Percentiles rank a stretch among this genome's conserved stretches.
These are phyloP conservation scores for Acer campestre DNA, from an alignment of 345 rosid genomes.

Conservation along the genomic window DNA sequence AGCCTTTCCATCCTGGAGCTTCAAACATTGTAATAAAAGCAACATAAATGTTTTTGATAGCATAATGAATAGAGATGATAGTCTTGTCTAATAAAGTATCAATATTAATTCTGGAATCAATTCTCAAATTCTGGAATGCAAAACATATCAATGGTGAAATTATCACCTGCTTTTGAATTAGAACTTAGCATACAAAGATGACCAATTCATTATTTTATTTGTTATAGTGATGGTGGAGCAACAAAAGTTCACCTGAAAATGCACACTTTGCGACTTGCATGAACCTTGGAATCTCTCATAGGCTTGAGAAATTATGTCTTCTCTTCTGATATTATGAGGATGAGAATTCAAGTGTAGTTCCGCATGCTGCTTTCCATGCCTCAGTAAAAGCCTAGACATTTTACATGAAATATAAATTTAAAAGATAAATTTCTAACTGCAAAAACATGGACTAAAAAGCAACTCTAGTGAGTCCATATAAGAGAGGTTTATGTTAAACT, in stretches of 20 bases:
- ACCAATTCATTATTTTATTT: background rate
- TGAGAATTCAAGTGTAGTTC: background rate
- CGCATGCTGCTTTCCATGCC: constrained; percentile 4
- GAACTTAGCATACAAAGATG: background rate
- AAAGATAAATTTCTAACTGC: background rate
- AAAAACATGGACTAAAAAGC: background rate
- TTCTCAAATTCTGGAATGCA: background rate
- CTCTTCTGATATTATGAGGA: background rate
- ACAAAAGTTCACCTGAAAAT: constrained; percentile 13
- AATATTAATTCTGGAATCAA: background rate
- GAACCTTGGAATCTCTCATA: background rate
- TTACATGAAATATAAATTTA: background rate
- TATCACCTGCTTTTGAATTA: background rate
- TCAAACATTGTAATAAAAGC: background rate
- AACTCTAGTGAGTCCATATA: background rate
- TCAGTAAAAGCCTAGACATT: background rate
- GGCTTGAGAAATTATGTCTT: constrained; percentile 5
- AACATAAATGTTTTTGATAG: background rate
- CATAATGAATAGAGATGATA: background rate
- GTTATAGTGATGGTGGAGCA: background rate
- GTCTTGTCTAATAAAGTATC: background rate
- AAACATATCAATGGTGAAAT: background rate
- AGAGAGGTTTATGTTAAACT: background rate
- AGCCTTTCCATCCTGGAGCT: too few relatives aligned
- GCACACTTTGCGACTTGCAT: background rate